Evolutionary conservation across 2,329 filamentous ascomycete genomes (phyloP).

Genomic region (Colletotrichum echinochloae): DNA sequence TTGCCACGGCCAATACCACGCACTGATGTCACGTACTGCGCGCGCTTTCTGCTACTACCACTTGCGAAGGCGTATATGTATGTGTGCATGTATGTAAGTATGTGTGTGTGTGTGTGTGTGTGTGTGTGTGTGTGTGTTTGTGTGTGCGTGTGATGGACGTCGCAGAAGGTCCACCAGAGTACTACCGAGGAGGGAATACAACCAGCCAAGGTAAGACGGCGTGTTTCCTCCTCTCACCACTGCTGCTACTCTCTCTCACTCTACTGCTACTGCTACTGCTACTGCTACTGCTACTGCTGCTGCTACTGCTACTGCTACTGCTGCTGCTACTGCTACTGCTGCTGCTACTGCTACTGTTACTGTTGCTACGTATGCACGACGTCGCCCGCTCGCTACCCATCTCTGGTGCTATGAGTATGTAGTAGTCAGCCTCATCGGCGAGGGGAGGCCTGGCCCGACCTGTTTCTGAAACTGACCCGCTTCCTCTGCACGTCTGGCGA

Average conservation of each 20-base stretch:
- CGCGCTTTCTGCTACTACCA: neutral
- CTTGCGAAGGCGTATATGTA: neutral
- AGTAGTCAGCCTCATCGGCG: slow-evolving; percentile 27
- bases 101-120: too few species aligned
- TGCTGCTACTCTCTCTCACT: neutral
- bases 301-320: neutral
- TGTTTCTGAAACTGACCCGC: slow-evolving; percentile 39
- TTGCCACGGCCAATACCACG: neutral
- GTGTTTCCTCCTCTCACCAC: neutral
- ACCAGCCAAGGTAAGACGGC: too few species aligned
- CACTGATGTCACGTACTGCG: neutral
- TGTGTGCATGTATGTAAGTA: too few species aligned
- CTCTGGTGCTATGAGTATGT: too few species aligned
- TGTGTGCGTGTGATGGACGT: too few species aligned
- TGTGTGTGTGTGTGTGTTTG: too few species aligned
- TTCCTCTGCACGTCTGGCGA: slow-evolving; percentile 8
- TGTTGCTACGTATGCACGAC: neutral
- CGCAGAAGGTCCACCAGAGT: neutral
- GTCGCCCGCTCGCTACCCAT: neutral
- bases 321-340: neutral
- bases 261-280: too few species aligned
- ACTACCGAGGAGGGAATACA: too few species aligned
- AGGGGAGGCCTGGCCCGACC: slow-evolving; percentile 17
- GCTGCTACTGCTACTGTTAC: neutral
- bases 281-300: too few species aligned